Percentiles rank a stretch among this genome's conserved stretches.
Conservation (phyloP, 352 stramenopile species). For the Pythium phragmiticola region DNA sequence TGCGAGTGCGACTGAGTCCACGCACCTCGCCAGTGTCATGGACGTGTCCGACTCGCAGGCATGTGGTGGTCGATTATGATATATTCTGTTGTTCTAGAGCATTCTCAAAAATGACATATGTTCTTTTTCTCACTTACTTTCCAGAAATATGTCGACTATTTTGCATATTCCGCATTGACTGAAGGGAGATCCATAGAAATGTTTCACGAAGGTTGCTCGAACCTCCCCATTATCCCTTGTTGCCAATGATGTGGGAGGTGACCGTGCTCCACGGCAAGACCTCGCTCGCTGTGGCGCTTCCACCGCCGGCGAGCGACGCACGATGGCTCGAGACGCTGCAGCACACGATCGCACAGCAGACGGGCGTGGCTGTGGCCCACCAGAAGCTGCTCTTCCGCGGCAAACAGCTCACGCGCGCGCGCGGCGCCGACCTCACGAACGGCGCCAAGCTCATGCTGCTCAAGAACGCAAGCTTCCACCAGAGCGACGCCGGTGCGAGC, state of each 20-base stretch:
- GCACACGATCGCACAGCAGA: conserved; percentile 28
- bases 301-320: conserved; percentile 24
- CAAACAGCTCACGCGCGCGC: conserved; percentile 19
- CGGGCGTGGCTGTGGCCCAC: conserved; percentile 38
- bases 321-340: conserved; percentile 35
- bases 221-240: background rate
- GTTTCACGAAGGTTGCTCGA: background rate
- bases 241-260: conserved; percentile 25
- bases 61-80: no score
- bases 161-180: no score
- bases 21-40: no score
- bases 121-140: no score
- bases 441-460: conserved; percentile 33
- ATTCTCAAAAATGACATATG: no score
- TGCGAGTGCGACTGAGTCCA: no score
- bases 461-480: conserved; percentile 28
- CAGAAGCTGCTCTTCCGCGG: conserved; percentile 60
- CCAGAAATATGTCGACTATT: no score
- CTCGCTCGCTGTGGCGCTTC: conserved; percentile 30
- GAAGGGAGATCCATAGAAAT: no score
- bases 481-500: background rate
- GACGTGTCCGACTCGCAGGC: no score
- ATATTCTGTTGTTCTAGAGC: no score
- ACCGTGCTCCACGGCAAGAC: conserved; percentile 53
- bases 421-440: conserved; percentile 25